Evolutionary conservation across 306 rosid genomes (phyloP).

Genomic region (Casuarina glauca): DNA sequence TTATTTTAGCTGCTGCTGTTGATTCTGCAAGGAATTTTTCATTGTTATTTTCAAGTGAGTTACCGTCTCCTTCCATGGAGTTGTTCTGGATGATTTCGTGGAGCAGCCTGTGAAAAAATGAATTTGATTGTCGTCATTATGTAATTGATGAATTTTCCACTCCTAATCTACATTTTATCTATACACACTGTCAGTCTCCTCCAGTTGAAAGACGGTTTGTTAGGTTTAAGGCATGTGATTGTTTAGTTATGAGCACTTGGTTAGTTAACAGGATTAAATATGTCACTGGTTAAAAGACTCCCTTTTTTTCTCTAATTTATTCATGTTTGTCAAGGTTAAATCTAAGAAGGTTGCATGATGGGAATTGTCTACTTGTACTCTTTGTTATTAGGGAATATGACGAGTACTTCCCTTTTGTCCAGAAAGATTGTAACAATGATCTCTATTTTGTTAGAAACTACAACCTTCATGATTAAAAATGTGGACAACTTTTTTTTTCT

Average conservation of each 20-base stretch:
- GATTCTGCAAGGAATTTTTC: slow-evolving; percentile 51
- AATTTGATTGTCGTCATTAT: neutral
- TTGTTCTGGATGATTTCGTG: slow-evolving; percentile 4
- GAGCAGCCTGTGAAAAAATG: slow-evolving; percentile 12
- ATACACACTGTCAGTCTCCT: neutral
- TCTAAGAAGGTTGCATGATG: neutral
- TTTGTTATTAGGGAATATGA: neutral
- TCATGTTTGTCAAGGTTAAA: neutral
- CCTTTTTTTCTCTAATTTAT: neutral
- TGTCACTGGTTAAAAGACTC: neutral
- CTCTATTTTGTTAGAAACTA: slow-evolving; percentile 3
- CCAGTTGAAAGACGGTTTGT: neutral
- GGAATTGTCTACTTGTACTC: neutral
- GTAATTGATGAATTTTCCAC: neutral
- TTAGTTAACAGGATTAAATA: neutral
- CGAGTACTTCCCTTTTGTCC: neutral
- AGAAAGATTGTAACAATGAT: neutral
- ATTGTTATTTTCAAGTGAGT: slow-evolving; percentile 75
- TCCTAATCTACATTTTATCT: neutral
- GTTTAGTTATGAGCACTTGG: neutral
- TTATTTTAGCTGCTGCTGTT: slow-evolving; percentile 68
- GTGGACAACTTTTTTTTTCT: neutral
- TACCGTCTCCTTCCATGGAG: slow-evolving; percentile 37
- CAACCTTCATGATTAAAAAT: slow-evolving; percentile 5
- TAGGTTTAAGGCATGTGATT: slow-evolving; percentile 1